Conservation (phyloP, 169 alveolate genomes). For the Plasmodium malariae region DNA sequence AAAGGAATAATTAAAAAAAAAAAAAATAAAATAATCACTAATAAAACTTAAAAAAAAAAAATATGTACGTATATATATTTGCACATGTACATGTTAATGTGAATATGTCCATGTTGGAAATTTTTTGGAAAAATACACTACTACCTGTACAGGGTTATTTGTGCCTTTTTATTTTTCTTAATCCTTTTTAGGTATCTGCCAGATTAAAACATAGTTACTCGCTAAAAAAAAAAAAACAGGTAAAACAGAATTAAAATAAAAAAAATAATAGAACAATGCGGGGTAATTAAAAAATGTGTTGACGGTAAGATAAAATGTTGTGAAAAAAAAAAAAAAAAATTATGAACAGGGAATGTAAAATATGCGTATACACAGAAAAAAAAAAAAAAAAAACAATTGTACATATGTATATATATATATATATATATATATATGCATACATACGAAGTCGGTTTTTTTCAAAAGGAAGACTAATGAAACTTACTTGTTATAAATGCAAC, state of each 20-base stretch:
- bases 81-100: background rate
- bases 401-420: background rate
- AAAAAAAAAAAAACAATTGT: background rate
- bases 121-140: background rate
- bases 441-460: background rate
- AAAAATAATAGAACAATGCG: background rate
- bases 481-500: constrained; percentile 70
- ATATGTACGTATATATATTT: too few species aligned
- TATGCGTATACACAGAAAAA: background rate
- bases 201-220: constrained; percentile 47
- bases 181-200: constrained; percentile 34
- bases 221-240: constrained; percentile 30
- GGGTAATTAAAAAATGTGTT: background rate
- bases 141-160: background rate
- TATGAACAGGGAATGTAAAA: background rate
- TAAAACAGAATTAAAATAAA: background rate
- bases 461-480: background rate
- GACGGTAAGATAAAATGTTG: background rate
- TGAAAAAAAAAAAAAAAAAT: background rate
- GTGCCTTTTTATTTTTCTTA: constrained; percentile 8
- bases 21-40: too few species aligned
- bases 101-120: background rate
- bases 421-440: background rate
- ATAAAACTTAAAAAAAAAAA: too few species aligned
- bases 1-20: too few species aligned